These are phyloP conservation scores for Starmera stellimalicola DNA, from an alignment of 1,139 yeast species.

Conservation along the genomic window DNA sequence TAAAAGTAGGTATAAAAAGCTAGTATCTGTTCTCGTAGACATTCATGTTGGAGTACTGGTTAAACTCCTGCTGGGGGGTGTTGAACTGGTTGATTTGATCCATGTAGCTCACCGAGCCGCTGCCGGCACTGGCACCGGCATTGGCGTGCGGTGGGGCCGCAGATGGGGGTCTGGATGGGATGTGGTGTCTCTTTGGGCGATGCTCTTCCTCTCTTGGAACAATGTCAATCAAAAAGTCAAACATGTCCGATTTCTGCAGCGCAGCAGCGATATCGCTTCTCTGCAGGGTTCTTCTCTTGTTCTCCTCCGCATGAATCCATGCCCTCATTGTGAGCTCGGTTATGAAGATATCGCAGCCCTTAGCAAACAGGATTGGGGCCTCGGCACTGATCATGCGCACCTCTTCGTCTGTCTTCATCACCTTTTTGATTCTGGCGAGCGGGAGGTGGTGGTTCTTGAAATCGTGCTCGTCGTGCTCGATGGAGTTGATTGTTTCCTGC, in stretches of 20 bases:
- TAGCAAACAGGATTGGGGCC: conserved; percentile 94
- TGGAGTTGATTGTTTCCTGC: conserved; percentile 90
- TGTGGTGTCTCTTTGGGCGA: conserved; percentile 5
- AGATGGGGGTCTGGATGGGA: not conserved
- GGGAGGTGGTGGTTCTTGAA: conserved; percentile 93
- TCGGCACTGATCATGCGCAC: conserved; percentile 97
- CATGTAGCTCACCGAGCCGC: conserved; percentile 4
- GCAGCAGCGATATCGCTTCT: conserved; percentile 95
- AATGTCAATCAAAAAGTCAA: conserved; percentile 89
- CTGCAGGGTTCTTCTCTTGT: conserved; percentile 87
- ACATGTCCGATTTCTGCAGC: conserved; percentile 89
- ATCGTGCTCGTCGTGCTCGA: conserved; percentile 84
- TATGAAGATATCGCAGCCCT: conserved; percentile 94
- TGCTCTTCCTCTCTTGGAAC: conserved; percentile 75
- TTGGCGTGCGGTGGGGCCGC: not conserved
- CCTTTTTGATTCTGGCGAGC: conserved; percentile 81
- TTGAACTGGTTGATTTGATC: conserved; percentile 4
- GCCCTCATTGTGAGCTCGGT: conserved; percentile 97
- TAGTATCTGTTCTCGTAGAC: conserved; percentile 10
- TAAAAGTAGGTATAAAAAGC: too few relatives aligned
- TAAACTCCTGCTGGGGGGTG: conserved; percentile 7
- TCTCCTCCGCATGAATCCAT: conserved; percentile 97
- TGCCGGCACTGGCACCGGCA: not conserved
- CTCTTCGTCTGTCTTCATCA: conserved; percentile 97
- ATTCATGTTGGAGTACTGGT: conserved; percentile 9